These are phyloP conservation scores for Naematelia encephala DNA, from an alignment of 768 basidiomycete genomes.

Conservation along the genomic window DNA sequence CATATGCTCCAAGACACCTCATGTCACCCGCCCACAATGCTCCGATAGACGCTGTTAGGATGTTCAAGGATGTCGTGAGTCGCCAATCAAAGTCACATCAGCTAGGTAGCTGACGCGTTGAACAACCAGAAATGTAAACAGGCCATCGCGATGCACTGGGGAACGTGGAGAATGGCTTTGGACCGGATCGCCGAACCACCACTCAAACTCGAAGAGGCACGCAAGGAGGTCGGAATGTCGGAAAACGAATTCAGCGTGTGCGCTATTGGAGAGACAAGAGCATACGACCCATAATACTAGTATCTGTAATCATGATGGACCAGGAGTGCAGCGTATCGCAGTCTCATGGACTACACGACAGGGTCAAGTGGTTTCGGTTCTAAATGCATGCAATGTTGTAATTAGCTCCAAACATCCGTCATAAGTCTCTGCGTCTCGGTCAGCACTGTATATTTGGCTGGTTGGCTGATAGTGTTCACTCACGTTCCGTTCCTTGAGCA, in stretches of 20 bases:
- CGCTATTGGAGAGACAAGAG: constrained; percentile 62
- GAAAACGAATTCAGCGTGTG: constrained; percentile 60
- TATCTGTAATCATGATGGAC: not conserved
- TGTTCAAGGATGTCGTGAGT: constrained; percentile 64
- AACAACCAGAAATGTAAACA: constrained; percentile 54
- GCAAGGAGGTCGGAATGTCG: constrained; percentile 57
- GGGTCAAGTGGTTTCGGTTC: not conserved
- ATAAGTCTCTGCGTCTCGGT: constrained; percentile 21
- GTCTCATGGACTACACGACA: too few species aligned
- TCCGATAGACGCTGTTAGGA: constrained; percentile 65
- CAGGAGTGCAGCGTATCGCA: too few species aligned
- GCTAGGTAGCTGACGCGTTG: not conserved
- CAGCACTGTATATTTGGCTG: not conserved
- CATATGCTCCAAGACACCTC: constrained; percentile 40
- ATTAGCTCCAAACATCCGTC: constrained; percentile 39
- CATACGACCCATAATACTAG: constrained; percentile 17
- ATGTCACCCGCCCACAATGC: constrained; percentile 64
- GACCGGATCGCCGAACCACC: constrained; percentile 62
- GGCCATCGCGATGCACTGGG: constrained; percentile 71
- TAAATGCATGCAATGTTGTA: not conserved
- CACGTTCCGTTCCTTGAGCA: constrained; percentile 73
- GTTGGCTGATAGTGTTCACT: constrained; percentile 20
- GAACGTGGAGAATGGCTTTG: constrained; percentile 45
- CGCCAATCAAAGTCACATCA: too few species aligned
- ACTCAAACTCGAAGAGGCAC: constrained; percentile 57